A percentile compares a stretch with the other conserved stretches of the same genome.
Conservation (phyloP, 2,329 filamentous ascomycete genomes). For the Cladophialophora yegresii region DNA sequence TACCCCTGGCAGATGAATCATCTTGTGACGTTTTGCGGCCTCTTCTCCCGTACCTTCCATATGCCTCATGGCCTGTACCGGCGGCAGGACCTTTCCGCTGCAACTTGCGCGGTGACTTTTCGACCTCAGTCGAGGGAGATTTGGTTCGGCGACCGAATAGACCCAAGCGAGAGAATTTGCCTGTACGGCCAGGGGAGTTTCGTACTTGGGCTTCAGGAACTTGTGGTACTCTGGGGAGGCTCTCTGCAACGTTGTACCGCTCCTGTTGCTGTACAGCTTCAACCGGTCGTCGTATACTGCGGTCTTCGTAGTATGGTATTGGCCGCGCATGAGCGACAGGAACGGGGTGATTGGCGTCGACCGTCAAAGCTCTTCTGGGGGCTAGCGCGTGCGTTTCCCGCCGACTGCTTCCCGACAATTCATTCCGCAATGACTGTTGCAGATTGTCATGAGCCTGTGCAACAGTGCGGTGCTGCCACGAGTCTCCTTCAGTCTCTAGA, state of each 20-base stretch:
- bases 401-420: slow-evolving; percentile 66
- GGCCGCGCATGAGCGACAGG: slow-evolving; percentile 51
- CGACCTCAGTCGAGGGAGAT: slow-evolving; percentile 61
- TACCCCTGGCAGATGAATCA: slow-evolving; percentile 40
- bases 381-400: slow-evolving; percentile 67
- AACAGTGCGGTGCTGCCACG: slow-evolving; percentile 36
- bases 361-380: slow-evolving; percentile 46
- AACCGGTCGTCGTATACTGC: neutral
- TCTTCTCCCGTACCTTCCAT: slow-evolving; percentile 51
- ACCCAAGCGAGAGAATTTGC: slow-evolving; percentile 67
- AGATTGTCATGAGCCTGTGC: slow-evolving; percentile 37
- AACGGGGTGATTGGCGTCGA: slow-evolving; percentile 65
- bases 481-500: slow-evolving; percentile 31
- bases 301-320: slow-evolving; percentile 45
- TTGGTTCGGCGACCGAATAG: slow-evolving; percentile 67
- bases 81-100: slow-evolving; percentile 79
- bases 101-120: slow-evolving; percentile 60
- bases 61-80: slow-evolving; percentile 85
- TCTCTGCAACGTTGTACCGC: neutral
- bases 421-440: slow-evolving; percentile 23
- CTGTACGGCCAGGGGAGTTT: slow-evolving; percentile 31
- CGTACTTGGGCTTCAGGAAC: neutral
- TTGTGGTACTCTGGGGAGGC: slow-evolving; percentile 4
- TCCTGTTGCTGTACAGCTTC: neutral
- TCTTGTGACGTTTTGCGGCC: slow-evolving; percentile 49